Base-by-base conservation (phyloP, 2,329 filamentous ascomycete species). In the Colletotrichum costaricense region DNA sequence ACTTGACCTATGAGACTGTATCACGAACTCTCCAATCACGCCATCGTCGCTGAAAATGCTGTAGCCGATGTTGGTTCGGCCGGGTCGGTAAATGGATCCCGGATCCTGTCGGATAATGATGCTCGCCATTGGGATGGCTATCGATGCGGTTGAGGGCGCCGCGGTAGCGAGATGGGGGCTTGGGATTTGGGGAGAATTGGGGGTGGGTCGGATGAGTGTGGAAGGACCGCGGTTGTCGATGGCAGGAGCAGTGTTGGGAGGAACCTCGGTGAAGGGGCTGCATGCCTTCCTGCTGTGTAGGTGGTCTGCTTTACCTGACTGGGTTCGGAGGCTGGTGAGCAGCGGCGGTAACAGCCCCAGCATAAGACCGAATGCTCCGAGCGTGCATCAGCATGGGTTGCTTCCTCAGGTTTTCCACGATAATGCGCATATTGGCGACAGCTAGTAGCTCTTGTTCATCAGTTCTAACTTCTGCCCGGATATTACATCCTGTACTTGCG, bases 61-160 rank as follows among this genome's bases (percentile, higher is more conserved):
- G 8, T 49, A 49, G 42, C 42, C 19, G 22, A 49, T 49, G 42
- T 49, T 16, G 60, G 6, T 35, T n/a, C 19, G 60, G 19, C 60
- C 60, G 28, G 60, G 28, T 22, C 60, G 49, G 12, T 52, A 54
- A 24, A 42, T 16, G n/a, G 60, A 63, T 33, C 60, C 46, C 26
- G 60, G 60, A 33, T 63, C 46, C 60, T 63, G 60, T 26, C 60
- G 52, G n/a, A 49, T 46, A 22, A 63, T 54, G 7, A 5, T 19
- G 7, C 12, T 63, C 4, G 46, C 59, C 42, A 49, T 49, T 5
- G 19, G 8, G 8, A 22, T 11, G 19, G 42, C 8, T 49, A 4
- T 2, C 8, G 19, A 8, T 19, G 2, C 0, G 16, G 38, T 42
- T 0, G 38, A 46, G 19, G 19, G 42, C 7, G 8, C 19, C 8